phyloP scores from a whole-genome alignment of 2,329 filamentous ascomycete genomes.

The Aspergillus chevalieri region DNA sequence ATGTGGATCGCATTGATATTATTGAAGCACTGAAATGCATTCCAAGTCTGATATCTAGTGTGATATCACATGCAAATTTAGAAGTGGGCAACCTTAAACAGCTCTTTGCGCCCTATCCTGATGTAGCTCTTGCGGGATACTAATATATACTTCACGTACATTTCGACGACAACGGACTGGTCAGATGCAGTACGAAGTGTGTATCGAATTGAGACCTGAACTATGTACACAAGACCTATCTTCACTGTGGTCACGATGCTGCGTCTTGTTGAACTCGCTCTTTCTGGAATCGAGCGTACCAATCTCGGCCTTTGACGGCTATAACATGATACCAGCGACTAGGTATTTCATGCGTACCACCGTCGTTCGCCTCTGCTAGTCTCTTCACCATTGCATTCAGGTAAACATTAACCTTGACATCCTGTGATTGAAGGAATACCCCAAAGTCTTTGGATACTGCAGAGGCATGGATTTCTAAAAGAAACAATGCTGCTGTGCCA shows the following conservation, averaged over 20 bases:
- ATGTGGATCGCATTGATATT: too few relatives aligned
- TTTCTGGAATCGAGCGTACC: conserved; percentile 26
- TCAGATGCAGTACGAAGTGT: too few relatives aligned
- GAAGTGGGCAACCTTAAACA: too few relatives aligned
- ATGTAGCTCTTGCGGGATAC: too few relatives aligned
- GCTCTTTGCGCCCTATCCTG: too few relatives aligned
- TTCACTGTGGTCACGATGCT: conserved; percentile 6
- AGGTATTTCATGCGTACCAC: conserved; percentile 28
- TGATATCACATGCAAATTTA: too few relatives aligned
- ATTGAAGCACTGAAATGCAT: too few relatives aligned
- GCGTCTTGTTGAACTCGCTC: conserved; percentile 12
- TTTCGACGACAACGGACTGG: too few relatives aligned
- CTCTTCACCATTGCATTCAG: conserved; percentile 24
- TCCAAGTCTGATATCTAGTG: too few relatives aligned
- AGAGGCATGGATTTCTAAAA: conserved; percentile 31
- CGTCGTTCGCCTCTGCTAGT: conserved; percentile 28
- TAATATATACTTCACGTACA: too few relatives aligned
- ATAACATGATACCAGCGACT: conserved; percentile 28
- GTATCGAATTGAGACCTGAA: too few relatives aligned
- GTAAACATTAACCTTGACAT: conserved; percentile 27
- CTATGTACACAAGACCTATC: too few relatives aligned
- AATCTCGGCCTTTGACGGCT: conserved; percentile 26
- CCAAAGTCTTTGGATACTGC: conserved; percentile 25
- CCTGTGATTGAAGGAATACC: conserved; percentile 23
- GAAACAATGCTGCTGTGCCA: conserved; percentile 25